Evolutionary conservation across 1,139 yeast genomes (phyloP).

Genomic region (Candida sp.): DNA sequence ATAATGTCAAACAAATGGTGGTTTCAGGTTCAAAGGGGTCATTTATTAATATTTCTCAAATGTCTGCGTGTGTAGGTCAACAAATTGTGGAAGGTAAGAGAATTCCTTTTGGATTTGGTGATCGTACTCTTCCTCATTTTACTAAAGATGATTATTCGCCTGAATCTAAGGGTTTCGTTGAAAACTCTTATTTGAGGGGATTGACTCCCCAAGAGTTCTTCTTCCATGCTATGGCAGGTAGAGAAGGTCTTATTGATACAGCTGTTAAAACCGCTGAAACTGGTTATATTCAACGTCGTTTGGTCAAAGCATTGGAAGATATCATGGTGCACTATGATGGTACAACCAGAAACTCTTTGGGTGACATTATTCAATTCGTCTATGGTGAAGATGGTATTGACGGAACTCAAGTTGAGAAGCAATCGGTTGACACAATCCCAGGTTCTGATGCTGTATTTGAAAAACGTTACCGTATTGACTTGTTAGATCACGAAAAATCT

Average conservation of each 20-base stretch:
- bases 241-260: constrained; percentile 99
- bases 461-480: constrained; percentile 80
- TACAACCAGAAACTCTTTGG: constrained; percentile 95
- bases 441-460: constrained; percentile 87
- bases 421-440: constrained; percentile 94
- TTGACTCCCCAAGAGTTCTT: constrained; percentile 98
- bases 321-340: constrained; percentile 99
- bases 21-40: constrained; percentile 99
- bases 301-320: constrained; percentile 97
- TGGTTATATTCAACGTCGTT: constrained; percentile 98
- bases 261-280: constrained; percentile 99
- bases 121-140: constrained; percentile 95
- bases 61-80: constrained; percentile 99
- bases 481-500: constrained; percentile 65
- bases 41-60: constrained; percentile 96
- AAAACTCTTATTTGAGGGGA: constrained; percentile 95
- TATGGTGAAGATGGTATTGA: constrained; percentile 99
- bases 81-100: constrained; percentile 99
- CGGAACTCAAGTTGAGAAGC: constrained; percentile 97
- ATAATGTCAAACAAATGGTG: constrained; percentile 98
- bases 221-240: constrained; percentile 99
- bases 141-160: constrained; percentile 98
- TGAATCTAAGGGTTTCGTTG: constrained; percentile 97
- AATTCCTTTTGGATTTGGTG: constrained; percentile 96
- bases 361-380: constrained; percentile 92